Percentiles rank a stretch among this genome's conserved stretches.
phyloP scores from a whole-genome alignment of 345 rosid species.

The Pelargonium nanum region DNA sequence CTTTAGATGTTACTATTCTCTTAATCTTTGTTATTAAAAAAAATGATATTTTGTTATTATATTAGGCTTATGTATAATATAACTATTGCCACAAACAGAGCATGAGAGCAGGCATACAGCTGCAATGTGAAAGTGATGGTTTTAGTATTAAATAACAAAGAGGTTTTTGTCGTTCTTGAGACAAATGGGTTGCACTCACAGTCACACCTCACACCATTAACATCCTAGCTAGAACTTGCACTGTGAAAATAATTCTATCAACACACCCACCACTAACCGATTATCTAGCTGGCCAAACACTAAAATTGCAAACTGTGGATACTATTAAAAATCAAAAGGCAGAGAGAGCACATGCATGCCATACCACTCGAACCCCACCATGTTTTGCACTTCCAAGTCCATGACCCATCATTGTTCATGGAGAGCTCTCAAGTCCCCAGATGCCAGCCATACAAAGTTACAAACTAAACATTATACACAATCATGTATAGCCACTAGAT shows the following conservation, averaged over 20 bases:
- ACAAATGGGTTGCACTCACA: not conserved
- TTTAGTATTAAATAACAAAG: not conserved
- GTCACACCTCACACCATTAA: too few relatives aligned
- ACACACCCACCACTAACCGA: not conserved
- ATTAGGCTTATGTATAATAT: not conserved
- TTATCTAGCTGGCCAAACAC: not conserved
- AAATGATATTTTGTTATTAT: too few relatives aligned
- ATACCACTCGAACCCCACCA: not conserved
- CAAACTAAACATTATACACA: not conserved
- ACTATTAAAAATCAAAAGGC: not conserved
- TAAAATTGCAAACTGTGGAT: not conserved
- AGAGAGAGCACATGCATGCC: not conserved
- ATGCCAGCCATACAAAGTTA: too few relatives aligned
- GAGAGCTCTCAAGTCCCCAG: not conserved
- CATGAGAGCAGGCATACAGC: not conserved
- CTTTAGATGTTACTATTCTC: too few relatives aligned
- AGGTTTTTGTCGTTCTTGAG: not conserved
- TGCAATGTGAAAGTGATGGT: not conserved
- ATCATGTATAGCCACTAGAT: not conserved
- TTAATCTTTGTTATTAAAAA: not conserved
- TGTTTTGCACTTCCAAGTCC: not conserved
- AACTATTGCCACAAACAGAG: too few relatives aligned
- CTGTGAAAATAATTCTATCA: not conserved
- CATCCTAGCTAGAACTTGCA: not conserved
- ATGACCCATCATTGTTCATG: not conserved